These are phyloP conservation scores for Monosporascus sp. DNA, from an alignment of 2,329 filamentous ascomycete species.

Conservation along the genomic window DNA sequence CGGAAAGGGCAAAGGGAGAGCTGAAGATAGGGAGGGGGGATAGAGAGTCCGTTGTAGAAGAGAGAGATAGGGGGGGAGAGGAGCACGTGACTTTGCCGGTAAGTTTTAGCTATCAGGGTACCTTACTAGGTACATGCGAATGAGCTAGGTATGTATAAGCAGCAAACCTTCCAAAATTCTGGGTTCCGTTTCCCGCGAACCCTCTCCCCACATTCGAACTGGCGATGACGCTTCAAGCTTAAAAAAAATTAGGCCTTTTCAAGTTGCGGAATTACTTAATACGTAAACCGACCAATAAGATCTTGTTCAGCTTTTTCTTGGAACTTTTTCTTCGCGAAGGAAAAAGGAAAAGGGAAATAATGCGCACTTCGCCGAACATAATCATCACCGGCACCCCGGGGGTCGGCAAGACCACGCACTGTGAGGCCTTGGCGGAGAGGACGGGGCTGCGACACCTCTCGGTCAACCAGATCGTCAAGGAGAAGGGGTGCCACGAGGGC, in stretches of 20 bases:
- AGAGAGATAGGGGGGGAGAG: neutral
- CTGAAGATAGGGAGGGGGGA: too few species aligned
- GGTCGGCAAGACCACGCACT: constrained; percentile 92
- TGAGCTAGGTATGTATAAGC: too few species aligned
- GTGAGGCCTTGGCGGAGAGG: constrained; percentile 70
- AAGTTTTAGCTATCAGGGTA: too few species aligned
- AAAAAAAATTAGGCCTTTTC: too few species aligned
- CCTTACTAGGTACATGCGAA: too few species aligned
- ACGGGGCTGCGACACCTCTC: constrained; percentile 77
- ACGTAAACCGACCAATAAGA: too few species aligned
- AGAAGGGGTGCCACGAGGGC: constrained; percentile 78
- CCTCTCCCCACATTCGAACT: too few species aligned
- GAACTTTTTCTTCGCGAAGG: neutral
- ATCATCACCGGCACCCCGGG: constrained; percentile 94
- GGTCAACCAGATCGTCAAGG: constrained; percentile 89
- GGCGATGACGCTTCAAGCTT: too few species aligned
- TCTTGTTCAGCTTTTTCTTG: too few species aligned
- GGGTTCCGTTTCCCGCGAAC: too few species aligned
- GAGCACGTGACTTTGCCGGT: neutral
- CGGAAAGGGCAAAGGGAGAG: neutral
- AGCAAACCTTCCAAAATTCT: too few species aligned
- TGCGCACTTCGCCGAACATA: constrained; percentile 70
- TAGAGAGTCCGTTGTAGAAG: neutral
- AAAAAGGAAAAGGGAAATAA: constrained; percentile 16
- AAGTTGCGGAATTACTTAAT: too few species aligned